Evolutionary conservation across 1,284 basidiomycete genomes (phyloP).

Genomic region (Vanrija pseudolonga): DNA sequence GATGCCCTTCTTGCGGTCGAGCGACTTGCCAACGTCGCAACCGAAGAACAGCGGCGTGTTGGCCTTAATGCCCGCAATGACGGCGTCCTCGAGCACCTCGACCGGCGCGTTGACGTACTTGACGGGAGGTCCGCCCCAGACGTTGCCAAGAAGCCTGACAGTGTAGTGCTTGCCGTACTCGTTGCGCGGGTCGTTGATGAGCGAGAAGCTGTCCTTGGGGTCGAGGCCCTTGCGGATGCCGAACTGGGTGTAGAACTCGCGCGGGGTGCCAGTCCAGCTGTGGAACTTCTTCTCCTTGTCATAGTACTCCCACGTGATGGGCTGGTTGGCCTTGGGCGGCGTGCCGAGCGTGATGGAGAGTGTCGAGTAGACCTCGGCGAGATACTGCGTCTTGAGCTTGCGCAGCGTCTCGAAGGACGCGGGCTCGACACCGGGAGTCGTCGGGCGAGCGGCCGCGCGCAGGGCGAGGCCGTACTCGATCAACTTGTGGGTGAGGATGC

Average conservation of each 20-base stretch:
- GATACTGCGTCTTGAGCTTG: constrained; percentile 72
- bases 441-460: constrained; percentile 47
- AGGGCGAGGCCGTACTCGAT: constrained; percentile 84
- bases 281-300: constrained; percentile 74
- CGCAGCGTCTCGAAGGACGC: constrained; percentile 21
- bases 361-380: constrained; percentile 81
- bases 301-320: constrained; percentile 84
- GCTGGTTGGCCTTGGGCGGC: constrained; percentile 66
- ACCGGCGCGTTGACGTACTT: constrained; percentile 88
- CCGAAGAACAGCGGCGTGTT: constrained; percentile 93
- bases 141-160: constrained; percentile 85
- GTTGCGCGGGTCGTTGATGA: constrained; percentile 93
- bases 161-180: constrained; percentile 79
- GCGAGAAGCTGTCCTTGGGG: constrained; percentile 68
- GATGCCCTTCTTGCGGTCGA: constrained; percentile 58
- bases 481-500: constrained; percentile 79
- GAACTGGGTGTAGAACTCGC: constrained; percentile 64
- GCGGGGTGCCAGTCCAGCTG: constrained; percentile 70
- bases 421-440: neutral
- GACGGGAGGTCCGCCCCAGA: constrained; percentile 79
- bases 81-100: constrained; percentile 69
- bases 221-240: constrained; percentile 38
- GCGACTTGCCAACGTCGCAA: constrained; percentile 59
- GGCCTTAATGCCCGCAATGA: constrained; percentile 80
- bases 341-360: constrained; percentile 81